Evolutionary conservation across 1,139 yeast genomes (phyloP).

Genomic region (Trichomonascaceae sp.): DNA sequence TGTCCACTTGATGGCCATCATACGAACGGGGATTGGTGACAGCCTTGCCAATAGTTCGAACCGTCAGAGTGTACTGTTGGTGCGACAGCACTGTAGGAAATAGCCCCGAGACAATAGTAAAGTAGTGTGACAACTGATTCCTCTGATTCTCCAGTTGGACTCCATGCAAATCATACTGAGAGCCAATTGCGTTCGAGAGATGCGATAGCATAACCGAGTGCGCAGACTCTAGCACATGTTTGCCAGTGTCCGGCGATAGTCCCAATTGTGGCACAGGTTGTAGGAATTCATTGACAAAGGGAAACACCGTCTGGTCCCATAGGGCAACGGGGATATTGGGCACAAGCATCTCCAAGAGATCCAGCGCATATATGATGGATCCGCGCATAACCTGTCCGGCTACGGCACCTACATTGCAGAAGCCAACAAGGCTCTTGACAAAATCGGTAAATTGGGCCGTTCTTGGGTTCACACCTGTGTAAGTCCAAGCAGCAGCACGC

Average conservation of each 20-base stretch:
- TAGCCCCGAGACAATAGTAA: conserved; percentile 31
- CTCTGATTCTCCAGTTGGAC: conserved; percentile 21
- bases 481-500: too few relatives aligned
- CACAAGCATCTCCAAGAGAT: conserved; percentile 44
- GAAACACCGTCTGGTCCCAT: conserved; percentile 29
- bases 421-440: conserved; percentile 24
- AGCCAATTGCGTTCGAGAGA: conserved; percentile 6
- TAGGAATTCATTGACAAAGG: conserved; percentile 33
- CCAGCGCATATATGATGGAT: conserved; percentile 43
- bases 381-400: conserved; percentile 30
- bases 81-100: conserved; percentile 47
- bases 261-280: conserved; percentile 18
- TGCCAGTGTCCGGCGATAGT: conserved; percentile 10
- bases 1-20: conserved; percentile 25
- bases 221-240: conserved; percentile 44
- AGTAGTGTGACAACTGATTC: conserved; percentile 17
- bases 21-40: conserved; percentile 34
- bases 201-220: conserved; percentile 49
- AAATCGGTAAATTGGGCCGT: background rate
- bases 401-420: conserved; percentile 28
- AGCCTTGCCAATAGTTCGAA: conserved; percentile 43
- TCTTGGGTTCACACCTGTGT: too few relatives aligned
- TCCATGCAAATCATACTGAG: conserved; percentile 2
- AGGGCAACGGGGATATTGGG: conserved; percentile 26
- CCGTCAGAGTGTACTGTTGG: conserved; percentile 44